Percentiles rank a stretch among this genome's conserved stretches.
These are phyloP conservation scores for Microbotryum lychnidis-dioicae DNA, from an alignment of 1,284 basidiomycete species.

Conservation along the genomic window DNA sequence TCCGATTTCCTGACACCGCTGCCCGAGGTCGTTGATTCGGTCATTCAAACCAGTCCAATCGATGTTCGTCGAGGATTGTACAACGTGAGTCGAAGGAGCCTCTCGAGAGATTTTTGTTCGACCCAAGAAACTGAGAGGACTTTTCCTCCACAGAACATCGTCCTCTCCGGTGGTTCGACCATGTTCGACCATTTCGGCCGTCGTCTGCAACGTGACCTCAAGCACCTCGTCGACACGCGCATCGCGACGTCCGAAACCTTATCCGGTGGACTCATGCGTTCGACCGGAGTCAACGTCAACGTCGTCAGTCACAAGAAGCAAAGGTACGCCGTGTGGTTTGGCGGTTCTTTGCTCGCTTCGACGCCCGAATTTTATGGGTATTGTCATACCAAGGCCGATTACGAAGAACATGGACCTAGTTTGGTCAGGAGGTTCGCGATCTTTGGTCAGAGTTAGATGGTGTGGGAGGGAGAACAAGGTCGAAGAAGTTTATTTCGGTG, in stretches of 20 bases:
- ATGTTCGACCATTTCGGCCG: constrained; percentile 98
- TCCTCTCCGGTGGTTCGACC: constrained; percentile 87
- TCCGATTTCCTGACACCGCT: constrained; percentile 97
- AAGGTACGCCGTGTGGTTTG: constrained; percentile 97
- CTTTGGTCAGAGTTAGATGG: constrained; percentile 23
- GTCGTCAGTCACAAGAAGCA: constrained; percentile 98
- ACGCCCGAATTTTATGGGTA: constrained; percentile 97
- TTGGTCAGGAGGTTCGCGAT: constrained; percentile 27
- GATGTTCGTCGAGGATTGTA: constrained; percentile 89
- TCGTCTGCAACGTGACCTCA: constrained; percentile 88
- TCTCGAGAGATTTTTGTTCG: background rate
- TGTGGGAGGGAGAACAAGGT: background rate
- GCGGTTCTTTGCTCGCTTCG: constrained; percentile 86
- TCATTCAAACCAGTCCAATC: constrained; percentile 93
- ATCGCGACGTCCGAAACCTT: constrained; percentile 68
- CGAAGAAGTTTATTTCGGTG: background rate
- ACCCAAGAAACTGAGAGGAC: background rate
- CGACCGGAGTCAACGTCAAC: constrained; percentile 88
- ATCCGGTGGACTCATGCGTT: constrained; percentile 70
- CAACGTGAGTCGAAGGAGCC: constrained; percentile 54
- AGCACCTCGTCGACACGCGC: constrained; percentile 84
- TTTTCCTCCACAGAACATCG: constrained; percentile 61
- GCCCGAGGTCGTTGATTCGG: constrained; percentile 91
- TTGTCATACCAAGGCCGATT: constrained; percentile 88
- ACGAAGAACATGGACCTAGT: constrained; percentile 19